Conservation (phyloP, 805 yeast species). For the Ogataea methylovora region DNA sequence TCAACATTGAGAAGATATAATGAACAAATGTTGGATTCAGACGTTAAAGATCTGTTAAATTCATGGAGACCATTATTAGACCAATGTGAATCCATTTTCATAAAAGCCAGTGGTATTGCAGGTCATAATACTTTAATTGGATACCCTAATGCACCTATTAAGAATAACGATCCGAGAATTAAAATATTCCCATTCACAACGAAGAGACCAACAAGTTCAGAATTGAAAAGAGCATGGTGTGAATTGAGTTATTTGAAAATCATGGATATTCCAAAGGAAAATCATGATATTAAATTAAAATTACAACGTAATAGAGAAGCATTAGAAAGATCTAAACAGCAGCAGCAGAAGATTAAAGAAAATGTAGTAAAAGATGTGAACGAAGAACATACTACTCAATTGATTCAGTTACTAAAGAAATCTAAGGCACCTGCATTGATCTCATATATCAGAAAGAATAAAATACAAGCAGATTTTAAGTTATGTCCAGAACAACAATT, state of each 20-base stretch:
- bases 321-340: conserved; percentile 18
- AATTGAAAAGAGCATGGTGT: conserved; percentile 79
- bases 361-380: conserved; percentile 6
- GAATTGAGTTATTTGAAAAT: conserved; percentile 56
- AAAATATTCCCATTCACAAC: conserved; percentile 84
- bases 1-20: conserved; percentile 83
- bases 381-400: conserved; percentile 44
- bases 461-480: conserved; percentile 41
- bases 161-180: conserved; percentile 52
- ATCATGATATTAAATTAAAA: conserved; percentile 20
- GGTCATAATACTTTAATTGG: conserved; percentile 62
- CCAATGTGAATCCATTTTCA: conserved; percentile 62
- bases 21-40: conserved; percentile 74
- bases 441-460: conserved; percentile 51
- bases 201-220: conserved; percentile 73
- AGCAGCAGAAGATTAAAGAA: conserved; percentile 6
- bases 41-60: conserved; percentile 60
- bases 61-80: conserved; percentile 58
- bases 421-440: conserved; percentile 72
- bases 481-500: conserved; percentile 51
- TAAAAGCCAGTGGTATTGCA: conserved; percentile 72
- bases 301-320: conserved; percentile 23
- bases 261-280: conserved; percentile 46
- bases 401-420: conserved; percentile 54
- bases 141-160: conserved; percentile 49